Conservation (phyloP, 148 eudicot species). For the Fagopyrum tataricum region DNA sequence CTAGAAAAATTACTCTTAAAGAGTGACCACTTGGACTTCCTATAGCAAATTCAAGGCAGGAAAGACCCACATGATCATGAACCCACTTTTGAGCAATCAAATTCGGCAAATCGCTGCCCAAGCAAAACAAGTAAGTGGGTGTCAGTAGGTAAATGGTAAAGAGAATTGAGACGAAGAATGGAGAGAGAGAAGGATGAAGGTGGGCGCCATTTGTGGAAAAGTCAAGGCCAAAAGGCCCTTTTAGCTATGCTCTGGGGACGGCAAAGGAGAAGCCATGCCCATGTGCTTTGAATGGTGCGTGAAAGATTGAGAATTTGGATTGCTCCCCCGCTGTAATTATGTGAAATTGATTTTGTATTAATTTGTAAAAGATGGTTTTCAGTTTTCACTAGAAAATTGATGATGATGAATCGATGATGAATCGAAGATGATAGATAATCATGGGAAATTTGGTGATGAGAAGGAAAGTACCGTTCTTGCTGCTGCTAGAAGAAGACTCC, state of each 20-base stretch:
- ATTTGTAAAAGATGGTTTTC: background rate
- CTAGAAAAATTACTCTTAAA: background rate
- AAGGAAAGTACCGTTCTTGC: no score
- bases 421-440: background rate
- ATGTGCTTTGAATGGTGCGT: background rate
- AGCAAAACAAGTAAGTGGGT: background rate
- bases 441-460: background rate
- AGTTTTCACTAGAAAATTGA: background rate
- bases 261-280: conserved; percentile 2
- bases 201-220: conserved; percentile 11
- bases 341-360: background rate
- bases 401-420: background rate
- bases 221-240: background rate
- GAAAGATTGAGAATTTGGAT: background rate
- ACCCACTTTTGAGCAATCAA: background rate
- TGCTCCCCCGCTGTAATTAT: conserved; percentile 8
- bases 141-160: conserved; percentile 4
- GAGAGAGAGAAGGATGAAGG: background rate
- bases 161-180: background rate
- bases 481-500: no score
- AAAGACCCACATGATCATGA: background rate
- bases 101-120: background rate
- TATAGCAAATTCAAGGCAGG: background rate
- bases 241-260: background rate
- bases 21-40: background rate